Conservation (phyloP, 495 filamentous ascomycete genomes). For the Copromyces sp. region DNA sequence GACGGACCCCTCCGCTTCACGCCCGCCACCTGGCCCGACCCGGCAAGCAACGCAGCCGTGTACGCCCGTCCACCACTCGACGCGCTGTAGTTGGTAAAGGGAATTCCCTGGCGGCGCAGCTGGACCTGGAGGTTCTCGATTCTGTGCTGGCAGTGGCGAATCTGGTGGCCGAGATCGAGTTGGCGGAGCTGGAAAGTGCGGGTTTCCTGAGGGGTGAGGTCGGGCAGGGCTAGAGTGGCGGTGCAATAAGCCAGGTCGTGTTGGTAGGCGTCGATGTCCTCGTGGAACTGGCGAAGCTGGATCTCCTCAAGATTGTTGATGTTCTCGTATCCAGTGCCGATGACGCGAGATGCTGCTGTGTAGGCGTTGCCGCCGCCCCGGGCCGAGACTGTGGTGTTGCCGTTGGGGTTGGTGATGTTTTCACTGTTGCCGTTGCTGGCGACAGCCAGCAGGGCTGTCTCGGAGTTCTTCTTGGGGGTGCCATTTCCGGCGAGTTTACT, state of each 20-base stretch:
- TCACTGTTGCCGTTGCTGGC: background rate
- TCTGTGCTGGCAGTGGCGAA: constrained; percentile 30
- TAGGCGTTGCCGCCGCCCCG: background rate
- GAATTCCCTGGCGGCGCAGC: constrained; percentile 2
- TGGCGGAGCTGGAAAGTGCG: constrained; percentile 30
- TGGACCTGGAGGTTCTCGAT: constrained; percentile 25
- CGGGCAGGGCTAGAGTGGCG: constrained; percentile 18
- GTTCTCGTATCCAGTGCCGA: background rate
- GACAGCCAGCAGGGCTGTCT: background rate
- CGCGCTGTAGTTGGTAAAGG: background rate
- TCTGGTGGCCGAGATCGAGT: constrained; percentile 33
- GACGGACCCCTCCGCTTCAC: background rate
- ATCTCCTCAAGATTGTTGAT: constrained; percentile 26
- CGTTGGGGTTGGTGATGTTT: background rate
- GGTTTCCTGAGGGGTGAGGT: constrained; percentile 33
- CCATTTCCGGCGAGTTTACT: background rate
- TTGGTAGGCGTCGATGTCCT: constrained; percentile 33
- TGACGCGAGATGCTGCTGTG: background rate
- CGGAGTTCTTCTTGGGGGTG: background rate
- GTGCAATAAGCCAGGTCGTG: constrained; percentile 30
- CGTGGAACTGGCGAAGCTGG: constrained; percentile 30
- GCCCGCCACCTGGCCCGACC: background rate
- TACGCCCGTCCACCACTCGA: background rate
- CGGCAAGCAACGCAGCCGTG: background rate
- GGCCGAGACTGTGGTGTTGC: background rate